Percentiles rank a stretch among this genome's conserved stretches.
These are phyloP conservation scores for Neoboletus brunneissimus DNA, from an alignment of 768 basidiomycete genomes.

Conservation along the genomic window DNA sequence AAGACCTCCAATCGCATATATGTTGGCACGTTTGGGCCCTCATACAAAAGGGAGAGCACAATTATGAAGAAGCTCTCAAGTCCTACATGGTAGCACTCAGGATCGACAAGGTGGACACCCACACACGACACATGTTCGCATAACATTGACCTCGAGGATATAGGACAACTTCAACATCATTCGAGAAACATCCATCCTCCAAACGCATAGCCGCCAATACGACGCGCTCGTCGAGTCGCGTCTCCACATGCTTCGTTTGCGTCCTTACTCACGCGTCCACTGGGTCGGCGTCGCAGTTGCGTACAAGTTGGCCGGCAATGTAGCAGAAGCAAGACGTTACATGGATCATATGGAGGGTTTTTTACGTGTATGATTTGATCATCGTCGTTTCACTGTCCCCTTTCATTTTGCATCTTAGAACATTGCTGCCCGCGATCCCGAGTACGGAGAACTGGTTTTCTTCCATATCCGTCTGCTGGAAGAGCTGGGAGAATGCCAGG, in stretches of 20 bases:
- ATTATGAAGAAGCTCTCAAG: slow-evolving; percentile 91
- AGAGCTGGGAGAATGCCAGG: slow-evolving; percentile 59
- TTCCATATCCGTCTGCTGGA: slow-evolving; percentile 76
- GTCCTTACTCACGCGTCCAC: slow-evolving; percentile 80
- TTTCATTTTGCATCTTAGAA: slow-evolving; percentile 45
- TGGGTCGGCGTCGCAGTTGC: slow-evolving; percentile 92
- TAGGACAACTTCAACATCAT: slow-evolving; percentile 95
- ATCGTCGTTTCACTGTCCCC: neutral
- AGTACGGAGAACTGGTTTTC: slow-evolving; percentile 78
- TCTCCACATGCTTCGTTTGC: slow-evolving; percentile 70
- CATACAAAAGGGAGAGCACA: slow-evolving; percentile 90
- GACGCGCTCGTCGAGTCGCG: slow-evolving; percentile 80
- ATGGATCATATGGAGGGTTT: slow-evolving; percentile 69
- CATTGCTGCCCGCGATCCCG: slow-evolving; percentile 72
- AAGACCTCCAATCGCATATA: slow-evolving; percentile 87
- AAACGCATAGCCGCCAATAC: slow-evolving; percentile 82
- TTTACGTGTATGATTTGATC: slow-evolving; percentile 52
- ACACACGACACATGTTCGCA: neutral
- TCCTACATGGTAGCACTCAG: slow-evolving; percentile 87
- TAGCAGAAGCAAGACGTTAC: slow-evolving; percentile 64
- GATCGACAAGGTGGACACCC: slow-evolving; percentile 74
- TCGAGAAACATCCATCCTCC: slow-evolving; percentile 84
- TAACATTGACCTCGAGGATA: neutral
- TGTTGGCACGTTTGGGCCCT: slow-evolving; percentile 98
- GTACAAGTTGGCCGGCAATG: slow-evolving; percentile 78